Conservation (phyloP, 2,329 filamentous ascomycete species). For the Lizonia empirigonia region DNA sequence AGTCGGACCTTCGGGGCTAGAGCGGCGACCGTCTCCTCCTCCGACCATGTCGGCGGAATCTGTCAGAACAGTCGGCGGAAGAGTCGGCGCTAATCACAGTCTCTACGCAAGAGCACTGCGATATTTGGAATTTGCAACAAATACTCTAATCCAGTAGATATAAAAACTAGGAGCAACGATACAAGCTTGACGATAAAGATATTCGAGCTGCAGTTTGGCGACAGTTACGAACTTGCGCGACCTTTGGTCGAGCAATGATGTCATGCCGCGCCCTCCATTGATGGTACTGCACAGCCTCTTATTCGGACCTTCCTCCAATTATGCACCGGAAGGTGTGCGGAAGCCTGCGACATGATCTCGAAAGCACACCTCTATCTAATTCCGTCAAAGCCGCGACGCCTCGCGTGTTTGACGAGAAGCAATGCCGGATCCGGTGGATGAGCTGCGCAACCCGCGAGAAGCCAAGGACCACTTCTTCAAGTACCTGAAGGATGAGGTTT, state of each 20-base stretch:
- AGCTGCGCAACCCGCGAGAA: slow-evolving; percentile 23
- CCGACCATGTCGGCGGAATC: too few species aligned
- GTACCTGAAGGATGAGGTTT: slow-evolving; percentile 25
- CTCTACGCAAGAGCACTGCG: too few species aligned
- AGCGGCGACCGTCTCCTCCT: too few species aligned
- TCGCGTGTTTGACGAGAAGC: background rate
- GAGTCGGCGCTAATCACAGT: too few species aligned
- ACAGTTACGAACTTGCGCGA: background rate
- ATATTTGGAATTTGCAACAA: too few species aligned
- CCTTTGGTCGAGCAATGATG: slow-evolving; percentile 4
- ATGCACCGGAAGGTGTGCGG: slow-evolving; percentile 1
- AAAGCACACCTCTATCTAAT: background rate
- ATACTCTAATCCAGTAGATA: too few species aligned
- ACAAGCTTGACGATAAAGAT: too few species aligned
- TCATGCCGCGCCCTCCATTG: slow-evolving; percentile 4
- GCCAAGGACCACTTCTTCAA: slow-evolving; percentile 25
- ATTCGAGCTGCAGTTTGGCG: too few species aligned
- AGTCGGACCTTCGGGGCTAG: too few species aligned
- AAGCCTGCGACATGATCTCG: background rate
- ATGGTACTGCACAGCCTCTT: slow-evolving; percentile 12
- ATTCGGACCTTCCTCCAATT: slow-evolving; percentile 7
- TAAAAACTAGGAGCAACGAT: too few species aligned
- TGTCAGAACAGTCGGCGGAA: too few species aligned
- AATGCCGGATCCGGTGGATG: slow-evolving; percentile 28
- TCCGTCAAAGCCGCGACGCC: background rate